Conservation (phyloP, 352 stramenopile species). For the Phytophthora parvispora region DNA sequence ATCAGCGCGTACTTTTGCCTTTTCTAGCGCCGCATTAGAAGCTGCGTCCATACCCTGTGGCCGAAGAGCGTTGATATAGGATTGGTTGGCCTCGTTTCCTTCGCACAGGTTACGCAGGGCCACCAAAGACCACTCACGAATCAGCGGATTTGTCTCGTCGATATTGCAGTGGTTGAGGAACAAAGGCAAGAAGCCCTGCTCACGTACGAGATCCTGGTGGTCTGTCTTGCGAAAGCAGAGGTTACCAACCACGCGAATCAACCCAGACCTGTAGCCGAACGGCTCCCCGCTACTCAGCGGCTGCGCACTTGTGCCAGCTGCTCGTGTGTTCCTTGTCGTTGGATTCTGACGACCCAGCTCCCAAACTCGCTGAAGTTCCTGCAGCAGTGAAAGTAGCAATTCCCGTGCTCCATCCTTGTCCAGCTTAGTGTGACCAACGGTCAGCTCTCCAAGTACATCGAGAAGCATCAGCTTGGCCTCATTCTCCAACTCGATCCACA, state of each 20-base stretch:
- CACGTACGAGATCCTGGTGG: slow-evolving; percentile 85
- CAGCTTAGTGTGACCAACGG: slow-evolving; percentile 21
- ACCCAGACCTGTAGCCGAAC: slow-evolving; percentile 75
- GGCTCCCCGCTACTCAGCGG: slow-evolving; percentile 40
- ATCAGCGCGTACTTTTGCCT: slow-evolving; percentile 42
- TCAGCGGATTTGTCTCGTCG: slow-evolving; percentile 87
- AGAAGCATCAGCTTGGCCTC: slow-evolving; percentile 82
- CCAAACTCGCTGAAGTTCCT: slow-evolving; percentile 76
- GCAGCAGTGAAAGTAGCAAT: slow-evolving; percentile 56
- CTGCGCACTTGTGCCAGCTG: slow-evolving; percentile 10
- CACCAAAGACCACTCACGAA: slow-evolving; percentile 92
- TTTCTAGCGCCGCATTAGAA: slow-evolving; percentile 35
- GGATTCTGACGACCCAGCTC: slow-evolving; percentile 41
- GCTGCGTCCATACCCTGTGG: slow-evolving; percentile 61
- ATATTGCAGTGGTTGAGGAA: slow-evolving; percentile 94
- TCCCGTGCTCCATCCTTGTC: slow-evolving; percentile 13
- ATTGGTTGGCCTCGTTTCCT: slow-evolving; percentile 81
- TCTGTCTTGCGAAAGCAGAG: slow-evolving; percentile 72
- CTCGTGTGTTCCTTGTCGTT: slow-evolving; percentile 12
- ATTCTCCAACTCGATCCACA: slow-evolving; percentile 85
- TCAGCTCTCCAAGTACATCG: slow-evolving; percentile 74
- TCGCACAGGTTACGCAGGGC: slow-evolving; percentile 92
- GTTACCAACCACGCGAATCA: slow-evolving; percentile 89
- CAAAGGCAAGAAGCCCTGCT: slow-evolving; percentile 75
- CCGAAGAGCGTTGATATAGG: slow-evolving; percentile 70